phyloP scores from a whole-genome alignment of 1,139 yeast genomes.

The Hyphopichia buzzinii region DNA sequence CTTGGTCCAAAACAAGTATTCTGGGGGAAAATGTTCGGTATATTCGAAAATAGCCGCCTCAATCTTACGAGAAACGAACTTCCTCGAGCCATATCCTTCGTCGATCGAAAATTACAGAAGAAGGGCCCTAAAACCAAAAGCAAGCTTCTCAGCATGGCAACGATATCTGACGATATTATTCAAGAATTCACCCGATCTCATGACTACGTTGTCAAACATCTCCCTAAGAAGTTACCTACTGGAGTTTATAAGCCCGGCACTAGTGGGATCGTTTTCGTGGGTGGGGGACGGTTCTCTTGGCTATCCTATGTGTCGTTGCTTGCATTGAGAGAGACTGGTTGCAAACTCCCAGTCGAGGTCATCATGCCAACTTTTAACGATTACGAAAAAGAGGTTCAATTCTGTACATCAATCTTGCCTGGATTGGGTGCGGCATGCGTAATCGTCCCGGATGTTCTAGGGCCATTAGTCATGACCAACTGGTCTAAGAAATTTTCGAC shows the following conservation, averaged over 20 bases:
- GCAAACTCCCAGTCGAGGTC: constrained; percentile 36
- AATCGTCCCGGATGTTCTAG: constrained; percentile 35
- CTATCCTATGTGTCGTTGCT: constrained; percentile 34
- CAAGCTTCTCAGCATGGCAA: constrained; percentile 29
- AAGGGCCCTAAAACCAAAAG: constrained; percentile 26
- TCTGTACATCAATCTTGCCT: constrained; percentile 26
- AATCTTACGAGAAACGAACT: constrained; percentile 12
- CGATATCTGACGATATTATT: constrained; percentile 20
- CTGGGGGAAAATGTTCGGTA: constrained; percentile 16
- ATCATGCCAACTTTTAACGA: constrained; percentile 34
- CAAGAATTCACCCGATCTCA: constrained; percentile 27
- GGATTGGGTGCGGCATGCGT: constrained; percentile 28
- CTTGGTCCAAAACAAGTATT: constrained; percentile 10
- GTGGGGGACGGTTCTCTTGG: constrained; percentile 42
- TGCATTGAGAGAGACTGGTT: constrained; percentile 34
- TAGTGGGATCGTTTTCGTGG: constrained; percentile 36
- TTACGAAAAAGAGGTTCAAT: constrained; percentile 25
- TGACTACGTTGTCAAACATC: constrained; percentile 15
- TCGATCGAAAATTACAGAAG: constrained; percentile 20
- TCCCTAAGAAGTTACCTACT: constrained; percentile 26
- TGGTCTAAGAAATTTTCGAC: constrained; percentile 27
- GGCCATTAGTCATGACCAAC: constrained; percentile 30
- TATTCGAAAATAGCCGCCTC: constrained; percentile 12
- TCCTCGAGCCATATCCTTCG: constrained; percentile 21
- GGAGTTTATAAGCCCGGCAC: constrained; percentile 24